Base-by-base conservation (phyloP, 306 rosid genomes). In the Gastrolobium bilobum region DNA sequence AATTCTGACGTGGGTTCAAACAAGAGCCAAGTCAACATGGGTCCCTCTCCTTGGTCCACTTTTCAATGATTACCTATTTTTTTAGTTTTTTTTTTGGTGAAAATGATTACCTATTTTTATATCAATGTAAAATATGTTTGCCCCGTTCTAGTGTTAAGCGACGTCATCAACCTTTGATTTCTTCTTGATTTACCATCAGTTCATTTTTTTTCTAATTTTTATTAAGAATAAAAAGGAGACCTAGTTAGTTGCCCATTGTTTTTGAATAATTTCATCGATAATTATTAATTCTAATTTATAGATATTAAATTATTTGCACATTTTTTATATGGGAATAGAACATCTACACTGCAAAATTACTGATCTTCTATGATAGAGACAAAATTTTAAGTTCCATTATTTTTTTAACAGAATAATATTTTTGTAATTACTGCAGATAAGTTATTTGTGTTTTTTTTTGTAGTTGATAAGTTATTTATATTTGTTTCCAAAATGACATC, bases 1-100 rank as follows among this genome's bases (percentile, higher is more conserved):
- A 9, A 37, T 39, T 35, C 72, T 50, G 71, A 60, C 46, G 72
- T 71, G 65, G 78, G 42, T 38, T 50, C 65, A 69, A 50, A 59
- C 65, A 68, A 33, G 2, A 13, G 37, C 47, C 72, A 47, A 79
- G 77, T 79, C 71, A 69, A 58, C 47, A 13, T 59, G 71, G 68
- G 64, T 47, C 71, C 64, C 40, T 38, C 13, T 14, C 7, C 38
- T 63, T 3, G 60, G 52, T 37, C 34, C 59, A 44, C 39, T 10
- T 46, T 30, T 46, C 4, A 66, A 10, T 42, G 1, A 60, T 11
- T 43, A 8, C 30, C 15, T 3, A 15, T 20, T 20, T 20, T 20
- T 20, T 20, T 20, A n/a, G 26, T 20, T 20, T 20, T 20, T 20
- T 20, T 0, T 20, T 20, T 20, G 0, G 26, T 20, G 26, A 20